phyloP scores from a whole-genome alignment of 345 rosid genomes.

The Excoecaria agallocha region DNA sequence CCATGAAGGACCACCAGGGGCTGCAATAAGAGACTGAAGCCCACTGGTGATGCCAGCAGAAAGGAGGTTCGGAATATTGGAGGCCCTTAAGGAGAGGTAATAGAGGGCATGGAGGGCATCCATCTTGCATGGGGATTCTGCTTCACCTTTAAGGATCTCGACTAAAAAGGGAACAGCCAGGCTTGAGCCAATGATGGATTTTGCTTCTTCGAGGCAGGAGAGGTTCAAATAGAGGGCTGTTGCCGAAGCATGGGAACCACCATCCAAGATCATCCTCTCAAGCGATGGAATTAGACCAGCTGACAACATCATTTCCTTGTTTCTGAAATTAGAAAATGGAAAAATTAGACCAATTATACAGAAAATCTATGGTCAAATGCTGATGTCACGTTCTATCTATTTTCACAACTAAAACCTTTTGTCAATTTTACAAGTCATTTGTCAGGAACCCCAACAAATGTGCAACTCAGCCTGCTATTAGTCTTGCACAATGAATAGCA shows the following conservation, averaged over 20 bases:
- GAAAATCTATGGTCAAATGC: neutral
- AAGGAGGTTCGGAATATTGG: constrained; percentile 64
- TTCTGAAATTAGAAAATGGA: constrained; percentile 43
- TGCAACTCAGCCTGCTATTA: no score
- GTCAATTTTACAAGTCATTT: neutral
- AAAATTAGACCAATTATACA: constrained; percentile 1
- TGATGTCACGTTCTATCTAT: neutral
- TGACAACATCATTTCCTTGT: constrained; percentile 78
- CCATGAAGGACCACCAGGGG: constrained; percentile 56
- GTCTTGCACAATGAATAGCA: neutral
- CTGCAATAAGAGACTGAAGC: constrained; percentile 59
- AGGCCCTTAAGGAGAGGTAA: constrained; percentile 65
- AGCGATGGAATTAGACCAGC: constrained; percentile 62
- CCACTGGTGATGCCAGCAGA: constrained; percentile 58
- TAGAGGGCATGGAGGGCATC: constrained; percentile 91
- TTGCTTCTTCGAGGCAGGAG: constrained; percentile 76
- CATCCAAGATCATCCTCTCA: constrained; percentile 69
- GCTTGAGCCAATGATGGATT: constrained; percentile 73
- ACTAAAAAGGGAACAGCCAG: constrained; percentile 76
- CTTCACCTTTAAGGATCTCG: constrained; percentile 50
- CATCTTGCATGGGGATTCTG: constrained; percentile 71
- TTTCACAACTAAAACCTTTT: neutral
- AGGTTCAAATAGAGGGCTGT: constrained; percentile 92
- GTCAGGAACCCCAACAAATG: no score
- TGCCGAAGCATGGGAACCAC: constrained; percentile 54